phyloP scores from a whole-genome alignment of 1,139 yeast species.

The Protomyces lactucae-debilis region DNA sequence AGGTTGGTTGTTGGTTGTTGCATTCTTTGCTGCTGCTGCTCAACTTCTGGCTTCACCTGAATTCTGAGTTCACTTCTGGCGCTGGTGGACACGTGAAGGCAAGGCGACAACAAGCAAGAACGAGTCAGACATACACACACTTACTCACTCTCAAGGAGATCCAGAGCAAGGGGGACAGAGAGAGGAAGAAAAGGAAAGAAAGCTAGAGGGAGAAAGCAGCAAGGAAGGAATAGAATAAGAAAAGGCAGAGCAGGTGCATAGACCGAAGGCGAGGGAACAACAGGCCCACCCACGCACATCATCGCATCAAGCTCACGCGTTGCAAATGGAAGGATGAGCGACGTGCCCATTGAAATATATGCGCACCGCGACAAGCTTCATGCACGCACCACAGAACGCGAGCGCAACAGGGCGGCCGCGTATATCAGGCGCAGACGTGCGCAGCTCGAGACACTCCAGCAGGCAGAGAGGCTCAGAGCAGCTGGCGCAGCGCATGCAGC shows the following conservation, averaged over 20 bases:
- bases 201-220: neutral
- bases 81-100: too few relatives aligned
- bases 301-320: too few relatives aligned
- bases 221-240: neutral
- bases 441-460: neutral
- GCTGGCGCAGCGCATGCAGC: slow-evolving; percentile 10
- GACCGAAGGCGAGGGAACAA: neutral
- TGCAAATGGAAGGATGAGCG: neutral
- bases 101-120: too few relatives aligned
- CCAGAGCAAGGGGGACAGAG: too few relatives aligned
- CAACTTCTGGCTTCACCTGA: too few relatives aligned
- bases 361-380: neutral
- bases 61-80: too few relatives aligned
- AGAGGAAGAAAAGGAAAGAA: neutral
- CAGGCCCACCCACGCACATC: neutral
- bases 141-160: too few relatives aligned
- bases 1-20: neutral
- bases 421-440: neutral
- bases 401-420: neutral
- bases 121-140: too few relatives aligned
- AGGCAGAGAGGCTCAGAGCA: slow-evolving; percentile 2
- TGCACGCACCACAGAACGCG: neutral
- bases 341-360: neutral
- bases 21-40: too few relatives aligned
- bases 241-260: neutral